phyloP scores from a whole-genome alignment of 768 basidiomycete genomes.

The Plicaturopsis crispa region DNA sequence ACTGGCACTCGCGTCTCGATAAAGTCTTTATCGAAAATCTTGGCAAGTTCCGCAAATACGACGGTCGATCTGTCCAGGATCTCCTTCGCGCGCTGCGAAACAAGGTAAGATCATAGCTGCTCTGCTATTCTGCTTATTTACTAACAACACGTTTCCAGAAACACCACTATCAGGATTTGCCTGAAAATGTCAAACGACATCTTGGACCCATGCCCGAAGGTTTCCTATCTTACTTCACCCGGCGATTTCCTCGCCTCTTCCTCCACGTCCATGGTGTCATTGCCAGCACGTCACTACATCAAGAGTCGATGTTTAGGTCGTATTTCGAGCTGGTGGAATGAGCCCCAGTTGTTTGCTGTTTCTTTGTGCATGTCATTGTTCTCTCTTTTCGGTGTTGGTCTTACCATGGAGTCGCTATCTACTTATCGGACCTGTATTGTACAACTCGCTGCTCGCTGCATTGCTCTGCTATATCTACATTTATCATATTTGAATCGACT shows the following conservation, averaged over 20 bases:
- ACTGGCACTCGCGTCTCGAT: slow-evolving; percentile 87
- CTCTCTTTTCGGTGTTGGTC: no score
- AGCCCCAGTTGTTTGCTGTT: no score
- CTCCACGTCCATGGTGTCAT: slow-evolving; percentile 89
- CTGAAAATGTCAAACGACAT: slow-evolving; percentile 82
- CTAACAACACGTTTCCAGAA: slow-evolving; percentile 42
- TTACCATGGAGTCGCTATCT: no score
- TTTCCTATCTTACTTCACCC: slow-evolving; percentile 88
- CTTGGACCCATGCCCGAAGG: slow-evolving; percentile 90
- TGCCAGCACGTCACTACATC: slow-evolving; percentile 56
- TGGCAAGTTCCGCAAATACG: slow-evolving; percentile 97
- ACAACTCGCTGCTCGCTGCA: no score
- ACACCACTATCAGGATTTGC: slow-evolving; percentile 97
- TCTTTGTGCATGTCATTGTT: no score
- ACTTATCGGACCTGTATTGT: no score
- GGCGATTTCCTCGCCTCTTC: slow-evolving; percentile 86
- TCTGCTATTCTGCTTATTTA: background rate
- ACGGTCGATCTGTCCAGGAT: slow-evolving; percentile 86
- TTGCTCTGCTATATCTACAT: no score
- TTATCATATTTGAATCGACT: no score
- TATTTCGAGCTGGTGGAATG: slow-evolving; percentile 75
- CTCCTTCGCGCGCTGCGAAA: slow-evolving; percentile 88
- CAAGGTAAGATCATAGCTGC: slow-evolving; percentile 51
- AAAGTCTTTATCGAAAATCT: slow-evolving; percentile 88
- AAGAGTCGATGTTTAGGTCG: slow-evolving; percentile 84